Conservation (phyloP, 2,329 filamentous ascomycete genomes). For the Ophiocordyceps sinensis region DNA sequence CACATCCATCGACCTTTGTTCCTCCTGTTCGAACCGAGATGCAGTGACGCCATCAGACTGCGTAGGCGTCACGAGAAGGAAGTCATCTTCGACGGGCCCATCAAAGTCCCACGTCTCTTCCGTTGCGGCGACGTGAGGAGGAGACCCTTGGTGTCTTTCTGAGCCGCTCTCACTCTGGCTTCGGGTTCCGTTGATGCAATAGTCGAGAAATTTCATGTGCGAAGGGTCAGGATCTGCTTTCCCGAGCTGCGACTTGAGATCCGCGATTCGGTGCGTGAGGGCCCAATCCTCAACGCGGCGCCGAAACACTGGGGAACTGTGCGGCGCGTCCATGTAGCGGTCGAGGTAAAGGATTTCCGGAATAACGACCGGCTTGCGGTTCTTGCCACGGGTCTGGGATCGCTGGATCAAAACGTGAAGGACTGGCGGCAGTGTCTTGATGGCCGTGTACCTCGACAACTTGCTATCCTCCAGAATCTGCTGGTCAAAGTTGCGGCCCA, state of each 20-base stretch:
- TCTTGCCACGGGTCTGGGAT: conserved; percentile 64
- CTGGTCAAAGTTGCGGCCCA: conserved; percentile 74
- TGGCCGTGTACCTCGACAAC: conserved; percentile 50
- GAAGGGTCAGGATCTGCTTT: conserved; percentile 12
- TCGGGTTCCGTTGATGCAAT: conserved; percentile 11
- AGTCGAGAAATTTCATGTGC: conserved; percentile 14
- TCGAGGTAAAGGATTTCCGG: conserved; percentile 75
- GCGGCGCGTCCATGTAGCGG: conserved; percentile 62
- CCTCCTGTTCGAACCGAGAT: background rate
- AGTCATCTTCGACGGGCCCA: conserved; percentile 21
- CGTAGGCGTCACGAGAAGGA: conserved; percentile 13
- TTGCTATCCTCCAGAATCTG: conserved; percentile 57
- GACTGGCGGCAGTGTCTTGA: conserved; percentile 66
- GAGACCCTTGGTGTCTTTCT: conserved; percentile 1
- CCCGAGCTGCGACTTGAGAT: conserved; percentile 28
- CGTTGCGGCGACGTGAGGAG: background rate
- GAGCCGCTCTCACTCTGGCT: background rate
- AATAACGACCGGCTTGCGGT: conserved; percentile 64
- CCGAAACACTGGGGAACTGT: conserved; percentile 44
- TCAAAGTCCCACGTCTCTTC: conserved; percentile 24
- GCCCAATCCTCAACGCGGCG: conserved; percentile 60
- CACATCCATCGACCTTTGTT: conserved; percentile 7
- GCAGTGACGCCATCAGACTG: background rate
- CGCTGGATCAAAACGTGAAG: conserved; percentile 84
- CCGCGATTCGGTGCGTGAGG: conserved; percentile 49